Evolutionary conservation across 768 basidiomycete genomes (phyloP).

Genomic region (Trametes punicea): DNA sequence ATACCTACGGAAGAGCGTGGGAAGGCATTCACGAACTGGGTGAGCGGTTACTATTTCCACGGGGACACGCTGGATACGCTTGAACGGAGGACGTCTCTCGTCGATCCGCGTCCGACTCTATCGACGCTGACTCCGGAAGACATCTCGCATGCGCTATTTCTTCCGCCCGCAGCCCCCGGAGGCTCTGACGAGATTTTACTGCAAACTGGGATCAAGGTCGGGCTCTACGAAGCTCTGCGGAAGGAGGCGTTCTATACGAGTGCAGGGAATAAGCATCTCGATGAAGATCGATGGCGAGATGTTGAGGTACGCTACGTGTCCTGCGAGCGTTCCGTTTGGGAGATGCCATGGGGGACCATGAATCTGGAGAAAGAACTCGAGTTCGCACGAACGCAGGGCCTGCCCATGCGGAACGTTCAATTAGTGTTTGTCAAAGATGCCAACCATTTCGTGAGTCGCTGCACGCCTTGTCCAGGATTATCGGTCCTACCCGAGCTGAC

Average conservation of each 20-base stretch:
- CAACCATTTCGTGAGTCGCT: slow-evolving; percentile 14
- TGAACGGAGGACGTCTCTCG: slow-evolving; percentile 4
- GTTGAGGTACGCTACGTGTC: slow-evolving; percentile 7
- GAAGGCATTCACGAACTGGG: neutral
- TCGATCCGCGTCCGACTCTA: slow-evolving; percentile 13
- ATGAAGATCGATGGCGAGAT: neutral
- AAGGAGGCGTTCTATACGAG: slow-evolving; percentile 3
- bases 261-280: neutral
- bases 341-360: neutral
- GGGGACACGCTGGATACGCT: slow-evolving; percentile 11
- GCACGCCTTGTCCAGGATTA: neutral
- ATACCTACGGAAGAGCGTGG: neutral
- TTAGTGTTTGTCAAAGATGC: slow-evolving; percentile 4
- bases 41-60: slow-evolving; percentile 13
- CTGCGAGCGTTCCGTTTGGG: slow-evolving; percentile 8
- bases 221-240: neutral
- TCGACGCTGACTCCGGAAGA: slow-evolving; percentile 12
- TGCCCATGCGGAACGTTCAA: neutral
- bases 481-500: neutral
- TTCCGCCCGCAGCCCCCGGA: slow-evolving; percentile 2
- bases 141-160: neutral
- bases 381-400: neutral
- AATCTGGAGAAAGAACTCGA: slow-evolving; percentile 1
- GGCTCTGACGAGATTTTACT: slow-evolving; percentile 19
- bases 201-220: slow-evolving; percentile 3